phyloP scores from a whole-genome alignment of 2,329 filamentous ascomycete species.

The Acephala macrosclerotiorum region DNA sequence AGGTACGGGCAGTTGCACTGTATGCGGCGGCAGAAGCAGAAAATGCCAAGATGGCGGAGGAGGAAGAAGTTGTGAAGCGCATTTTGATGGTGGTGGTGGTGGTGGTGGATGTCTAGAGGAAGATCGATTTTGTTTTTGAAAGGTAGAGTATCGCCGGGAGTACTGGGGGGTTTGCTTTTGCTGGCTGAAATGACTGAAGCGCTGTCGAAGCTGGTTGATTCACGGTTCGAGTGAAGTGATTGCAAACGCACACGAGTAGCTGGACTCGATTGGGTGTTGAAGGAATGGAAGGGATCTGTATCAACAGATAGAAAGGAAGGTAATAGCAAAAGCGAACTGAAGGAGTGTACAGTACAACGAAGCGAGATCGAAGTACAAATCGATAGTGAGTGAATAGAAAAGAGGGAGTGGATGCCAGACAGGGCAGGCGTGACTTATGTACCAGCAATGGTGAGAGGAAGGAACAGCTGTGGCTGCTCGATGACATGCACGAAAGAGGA shows the following conservation, averaged over 20 bases:
- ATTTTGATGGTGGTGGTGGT: slow-evolving; percentile 30
- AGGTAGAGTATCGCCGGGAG: slow-evolving; percentile 33
- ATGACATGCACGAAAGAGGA: slow-evolving; percentile 1
- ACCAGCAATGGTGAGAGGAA: background rate
- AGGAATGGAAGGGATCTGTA: slow-evolving; percentile 39
- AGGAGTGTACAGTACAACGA: slow-evolving; percentile 35
- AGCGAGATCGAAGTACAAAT: slow-evolving; percentile 18
- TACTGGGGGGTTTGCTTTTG: slow-evolving; percentile 29
- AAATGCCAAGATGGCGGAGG: slow-evolving; percentile 30
- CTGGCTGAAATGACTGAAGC: slow-evolving; percentile 26
- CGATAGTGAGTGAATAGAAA: slow-evolving; percentile 20
- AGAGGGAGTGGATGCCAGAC: slow-evolving; percentile 7
- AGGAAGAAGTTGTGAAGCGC: slow-evolving; percentile 34
- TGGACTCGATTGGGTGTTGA: slow-evolving; percentile 38
- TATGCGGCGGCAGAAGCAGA: slow-evolving; percentile 36
- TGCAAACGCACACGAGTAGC: slow-evolving; percentile 36
- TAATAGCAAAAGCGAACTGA: slow-evolving; percentile 28
- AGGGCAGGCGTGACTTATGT: slow-evolving; percentile 13
- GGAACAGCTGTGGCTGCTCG: background rate
- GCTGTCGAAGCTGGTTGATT: slow-evolving; percentile 39
- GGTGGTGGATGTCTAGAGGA: background rate
- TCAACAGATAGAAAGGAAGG: slow-evolving; percentile 40
- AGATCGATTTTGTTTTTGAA: slow-evolving; percentile 14
- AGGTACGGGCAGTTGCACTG: slow-evolving; percentile 52
- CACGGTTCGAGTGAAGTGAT: slow-evolving; percentile 13